These are phyloP conservation scores for Emericellopsis atlantica DNA, from an alignment of 2,329 filamentous ascomycete species.

Conservation along the genomic window DNA sequence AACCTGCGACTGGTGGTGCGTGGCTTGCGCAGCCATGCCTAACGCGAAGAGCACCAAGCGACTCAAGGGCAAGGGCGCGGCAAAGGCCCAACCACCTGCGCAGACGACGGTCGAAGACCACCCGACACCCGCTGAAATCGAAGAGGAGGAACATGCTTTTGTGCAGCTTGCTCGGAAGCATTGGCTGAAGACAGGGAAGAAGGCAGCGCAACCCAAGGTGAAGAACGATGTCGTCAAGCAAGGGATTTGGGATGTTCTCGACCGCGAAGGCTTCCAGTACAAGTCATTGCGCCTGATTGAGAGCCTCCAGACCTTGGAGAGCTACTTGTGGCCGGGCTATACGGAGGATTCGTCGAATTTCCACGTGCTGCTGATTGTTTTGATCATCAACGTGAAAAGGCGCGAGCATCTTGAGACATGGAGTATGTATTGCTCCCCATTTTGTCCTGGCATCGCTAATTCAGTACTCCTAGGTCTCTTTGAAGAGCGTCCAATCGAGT, in stretches of 20 bases:
- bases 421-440: slow-evolving; percentile 38
- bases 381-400: slow-evolving; percentile 80
- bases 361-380: slow-evolving; percentile 74
- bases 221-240: slow-evolving; percentile 78
- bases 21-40: slow-evolving; percentile 29
- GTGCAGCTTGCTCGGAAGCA: slow-evolving; percentile 69
- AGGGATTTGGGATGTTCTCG: slow-evolving; percentile 79
- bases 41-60: slow-evolving; percentile 42
- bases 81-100: slow-evolving; percentile 18
- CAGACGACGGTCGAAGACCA: slow-evolving; percentile 23
- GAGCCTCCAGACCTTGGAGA: slow-evolving; percentile 81
- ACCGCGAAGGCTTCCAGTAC: slow-evolving; percentile 66
- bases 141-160: slow-evolving; percentile 60
- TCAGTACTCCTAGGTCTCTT: slow-evolving; percentile 48
- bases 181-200: slow-evolving; percentile 62
- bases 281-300: slow-evolving; percentile 74
- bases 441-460: neutral
- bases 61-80: slow-evolving; percentile 38
- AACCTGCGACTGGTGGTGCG: no score
- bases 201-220: slow-evolving; percentile 53
- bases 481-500: slow-evolving; percentile 62
- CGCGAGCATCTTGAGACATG: slow-evolving; percentile 80
- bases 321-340: slow-evolving; percentile 92
- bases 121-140: slow-evolving; percentile 51
- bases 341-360: slow-evolving; percentile 80